phyloP scores from a whole-genome alignment of 768 basidiomycete genomes.

The Infundibulicybe gibba region DNA sequence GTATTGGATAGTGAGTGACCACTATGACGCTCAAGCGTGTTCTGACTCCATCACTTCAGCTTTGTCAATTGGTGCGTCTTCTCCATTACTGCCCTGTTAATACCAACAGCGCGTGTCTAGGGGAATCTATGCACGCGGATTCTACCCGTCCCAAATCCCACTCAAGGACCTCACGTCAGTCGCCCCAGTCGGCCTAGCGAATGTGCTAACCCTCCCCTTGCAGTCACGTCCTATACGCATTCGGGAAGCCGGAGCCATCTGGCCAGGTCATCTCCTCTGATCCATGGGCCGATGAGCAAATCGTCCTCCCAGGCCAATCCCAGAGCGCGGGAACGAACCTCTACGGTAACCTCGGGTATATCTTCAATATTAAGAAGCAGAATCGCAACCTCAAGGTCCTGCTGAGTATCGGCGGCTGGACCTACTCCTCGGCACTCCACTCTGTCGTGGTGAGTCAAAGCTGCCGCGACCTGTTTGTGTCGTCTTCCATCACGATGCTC shows the following conservation, averaged over 20 bases:
- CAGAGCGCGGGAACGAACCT: conserved; percentile 91
- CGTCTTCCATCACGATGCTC: conserved; percentile 70
- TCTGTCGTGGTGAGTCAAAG: conserved; percentile 66
- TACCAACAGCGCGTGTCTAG: conserved; percentile 31
- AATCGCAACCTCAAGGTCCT: conserved; percentile 77
- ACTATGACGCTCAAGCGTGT: neutral
- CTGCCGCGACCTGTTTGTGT: conserved; percentile 74
- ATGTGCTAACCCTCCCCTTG: conserved; percentile 5
- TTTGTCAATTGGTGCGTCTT: conserved; percentile 70
- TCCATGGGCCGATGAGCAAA: conserved; percentile 93
- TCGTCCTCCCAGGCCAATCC: conserved; percentile 91
- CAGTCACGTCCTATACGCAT: conserved; percentile 90
- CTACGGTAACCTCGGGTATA: conserved; percentile 92
- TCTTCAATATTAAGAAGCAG: conserved; percentile 86
- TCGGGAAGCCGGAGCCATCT: conserved; percentile 80
- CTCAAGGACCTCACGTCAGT: conserved; percentile 80
- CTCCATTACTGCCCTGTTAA: neutral
- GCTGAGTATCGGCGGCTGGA: conserved; percentile 95
- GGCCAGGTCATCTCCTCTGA: conserved; percentile 93
- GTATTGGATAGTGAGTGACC: conserved; percentile 75
- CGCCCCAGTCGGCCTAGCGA: conserved; percentile 1
- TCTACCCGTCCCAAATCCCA: conserved; percentile 82
- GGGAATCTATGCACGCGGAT: conserved; percentile 96
- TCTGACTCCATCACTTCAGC: conserved; percentile 29
- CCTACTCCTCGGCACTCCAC: conserved; percentile 85